These are phyloP conservation scores for Babesia bigemina DNA, from an alignment of 169 alveolate species.

Conservation along the genomic window DNA sequence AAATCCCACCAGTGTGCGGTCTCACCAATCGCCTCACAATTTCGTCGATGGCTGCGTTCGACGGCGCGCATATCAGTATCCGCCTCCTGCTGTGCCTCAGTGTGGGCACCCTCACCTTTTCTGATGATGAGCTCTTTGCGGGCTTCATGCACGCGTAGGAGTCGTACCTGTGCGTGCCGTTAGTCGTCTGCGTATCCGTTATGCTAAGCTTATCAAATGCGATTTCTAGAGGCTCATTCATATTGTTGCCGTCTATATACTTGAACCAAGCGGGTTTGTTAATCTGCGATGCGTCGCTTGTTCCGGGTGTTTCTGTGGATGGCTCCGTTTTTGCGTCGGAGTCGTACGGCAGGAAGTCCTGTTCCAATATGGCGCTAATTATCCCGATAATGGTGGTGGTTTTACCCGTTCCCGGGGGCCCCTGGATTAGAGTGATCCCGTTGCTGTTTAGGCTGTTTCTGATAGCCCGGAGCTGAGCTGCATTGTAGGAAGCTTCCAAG, in stretches of 20 bases:
- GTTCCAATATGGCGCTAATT: constrained; percentile 81
- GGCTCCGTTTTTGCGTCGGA: not conserved
- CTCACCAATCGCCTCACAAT: constrained; percentile 89
- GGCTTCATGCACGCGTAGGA: constrained; percentile 46
- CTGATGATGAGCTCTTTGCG: not conserved
- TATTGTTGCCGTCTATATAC: not conserved
- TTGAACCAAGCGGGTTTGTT: constrained; percentile 16
- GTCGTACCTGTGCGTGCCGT: constrained; percentile 22
- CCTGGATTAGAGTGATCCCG: constrained; percentile 93
- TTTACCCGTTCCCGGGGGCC: constrained; percentile 99
- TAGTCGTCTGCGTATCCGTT: constrained; percentile 10
- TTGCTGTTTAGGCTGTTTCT: constrained; percentile 69
- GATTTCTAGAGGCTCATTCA: constrained; percentile 13
- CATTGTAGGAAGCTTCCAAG: constrained; percentile 65
- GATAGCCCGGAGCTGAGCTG: constrained; percentile 75
- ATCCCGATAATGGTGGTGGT: constrained; percentile 94
- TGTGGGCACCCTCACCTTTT: constrained; percentile 37
- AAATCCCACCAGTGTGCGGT: constrained; percentile 84
- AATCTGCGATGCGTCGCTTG: not conserved
- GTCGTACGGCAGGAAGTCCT: constrained; percentile 5
- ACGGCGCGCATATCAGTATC: constrained; percentile 97
- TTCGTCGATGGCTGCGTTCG: constrained; percentile 99
- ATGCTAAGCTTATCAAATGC: constrained; percentile 40
- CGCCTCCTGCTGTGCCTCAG: constrained; percentile 59
- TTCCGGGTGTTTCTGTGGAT: not conserved